These are phyloP conservation scores for Pestalotiopsis sp. DNA, from an alignment of 2,329 filamentous ascomycete genomes.

Conservation along the genomic window DNA sequence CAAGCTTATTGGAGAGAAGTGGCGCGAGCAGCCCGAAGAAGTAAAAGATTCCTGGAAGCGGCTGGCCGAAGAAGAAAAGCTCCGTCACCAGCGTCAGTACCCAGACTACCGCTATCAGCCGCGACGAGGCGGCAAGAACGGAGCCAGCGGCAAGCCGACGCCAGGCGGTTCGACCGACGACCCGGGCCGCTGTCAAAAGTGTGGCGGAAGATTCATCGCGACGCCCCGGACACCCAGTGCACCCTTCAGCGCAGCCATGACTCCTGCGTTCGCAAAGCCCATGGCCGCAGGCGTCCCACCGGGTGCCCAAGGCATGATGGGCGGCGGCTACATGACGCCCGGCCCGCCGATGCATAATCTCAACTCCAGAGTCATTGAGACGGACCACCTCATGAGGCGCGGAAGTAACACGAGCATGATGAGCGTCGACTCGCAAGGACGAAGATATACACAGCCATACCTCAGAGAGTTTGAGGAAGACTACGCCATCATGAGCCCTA, in stretches of 20 bases:
- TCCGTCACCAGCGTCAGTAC: constrained; percentile 84
- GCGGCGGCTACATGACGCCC: constrained; percentile 15
- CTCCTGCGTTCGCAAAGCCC: constrained; percentile 27
- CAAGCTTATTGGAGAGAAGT: constrained; percentile 94
- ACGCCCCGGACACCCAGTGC: constrained; percentile 63
- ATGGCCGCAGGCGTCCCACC: neutral
- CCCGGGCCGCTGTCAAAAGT: constrained; percentile 68
- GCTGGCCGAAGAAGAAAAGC: constrained; percentile 91
- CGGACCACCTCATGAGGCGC: constrained; percentile 31
- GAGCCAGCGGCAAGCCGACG: constrained; percentile 4
- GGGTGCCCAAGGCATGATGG: neutral
- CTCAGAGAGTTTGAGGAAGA: constrained; percentile 42
- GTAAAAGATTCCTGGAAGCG: constrained; percentile 86
- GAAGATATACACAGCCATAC: constrained; percentile 56
- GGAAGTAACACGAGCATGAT: constrained; percentile 27
- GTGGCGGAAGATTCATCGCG: constrained; percentile 68
- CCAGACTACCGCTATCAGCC: constrained; percentile 95
- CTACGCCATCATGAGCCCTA: constrained; percentile 37
- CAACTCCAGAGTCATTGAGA: constrained; percentile 31
- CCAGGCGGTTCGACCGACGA: constrained; percentile 42
- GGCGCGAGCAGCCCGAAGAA: constrained; percentile 75
- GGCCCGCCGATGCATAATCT: constrained; percentile 22
- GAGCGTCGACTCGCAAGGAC: constrained; percentile 63
- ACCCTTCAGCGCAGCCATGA: constrained; percentile 40
- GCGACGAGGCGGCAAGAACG: constrained; percentile 58